Percentiles rank a stretch among this genome's conserved stretches.
Conservation (phyloP, 208 protist species). For the Jaenimonas drosophilae region DNA sequence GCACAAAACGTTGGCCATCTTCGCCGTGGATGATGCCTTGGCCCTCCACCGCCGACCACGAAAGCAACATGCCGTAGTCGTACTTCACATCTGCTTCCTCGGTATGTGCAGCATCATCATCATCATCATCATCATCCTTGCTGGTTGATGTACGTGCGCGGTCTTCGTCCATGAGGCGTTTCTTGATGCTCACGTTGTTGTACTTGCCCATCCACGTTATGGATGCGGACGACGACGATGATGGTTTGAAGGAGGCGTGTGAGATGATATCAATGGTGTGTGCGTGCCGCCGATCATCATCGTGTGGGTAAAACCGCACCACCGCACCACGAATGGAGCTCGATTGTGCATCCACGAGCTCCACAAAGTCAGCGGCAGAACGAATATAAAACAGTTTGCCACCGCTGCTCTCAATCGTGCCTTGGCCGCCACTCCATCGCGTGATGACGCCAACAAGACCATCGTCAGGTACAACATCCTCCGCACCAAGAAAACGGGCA, state of each 20-base stretch:
- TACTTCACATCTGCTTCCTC: conserved; percentile 21
- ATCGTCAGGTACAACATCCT: conserved; percentile 17
- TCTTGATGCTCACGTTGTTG: too few species aligned
- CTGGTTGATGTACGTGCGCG: too few species aligned
- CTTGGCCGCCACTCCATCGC: conserved; percentile 84
- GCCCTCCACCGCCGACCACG: conserved; percentile 59
- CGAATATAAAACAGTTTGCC: conserved; percentile 62
- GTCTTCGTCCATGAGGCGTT: too few species aligned
- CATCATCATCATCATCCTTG: background rate
- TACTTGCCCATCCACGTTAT: too few species aligned
- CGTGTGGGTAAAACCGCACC: conserved; percentile 53
- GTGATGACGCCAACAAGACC: conserved; percentile 75
- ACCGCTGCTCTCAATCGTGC: conserved; percentile 59
- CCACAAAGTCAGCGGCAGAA: conserved; percentile 61
- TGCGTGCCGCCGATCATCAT: conserved; percentile 33
- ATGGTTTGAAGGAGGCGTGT: conserved; percentile 13
- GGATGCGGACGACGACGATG: background rate
- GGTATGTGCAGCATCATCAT: background rate
- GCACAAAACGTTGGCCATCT: conserved; percentile 62
- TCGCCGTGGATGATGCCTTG: conserved; percentile 79
- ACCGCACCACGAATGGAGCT: conserved; percentile 68
- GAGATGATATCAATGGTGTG: conserved; percentile 57
- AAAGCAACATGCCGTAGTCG: conserved; percentile 52
- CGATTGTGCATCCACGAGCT: conserved; percentile 57
- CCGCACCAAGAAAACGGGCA: too few species aligned